Percentiles rank a stretch among this genome's conserved stretches.
phyloP scores from a whole-genome alignment of 106 monocot genomes.

The Agapanthus africanus region DNA sequence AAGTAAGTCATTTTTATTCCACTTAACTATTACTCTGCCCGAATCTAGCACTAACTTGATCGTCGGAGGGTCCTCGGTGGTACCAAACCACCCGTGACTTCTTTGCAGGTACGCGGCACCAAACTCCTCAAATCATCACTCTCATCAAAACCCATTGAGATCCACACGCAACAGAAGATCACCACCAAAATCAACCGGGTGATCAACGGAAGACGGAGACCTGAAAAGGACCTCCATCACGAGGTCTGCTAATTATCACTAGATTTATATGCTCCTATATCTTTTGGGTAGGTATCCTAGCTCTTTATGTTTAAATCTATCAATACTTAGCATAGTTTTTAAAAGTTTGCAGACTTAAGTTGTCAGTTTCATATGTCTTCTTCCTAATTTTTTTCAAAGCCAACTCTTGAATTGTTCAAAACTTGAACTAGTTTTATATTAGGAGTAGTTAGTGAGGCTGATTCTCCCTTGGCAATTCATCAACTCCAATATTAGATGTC shows the following conservation, averaged over 20 bases:
- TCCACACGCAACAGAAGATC: too few relatives aligned
- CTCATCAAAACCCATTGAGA: too few relatives aligned
- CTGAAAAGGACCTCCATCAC: too few relatives aligned
- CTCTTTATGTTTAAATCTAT: background rate
- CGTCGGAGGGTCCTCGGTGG: too few relatives aligned
- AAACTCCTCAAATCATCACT: too few relatives aligned
- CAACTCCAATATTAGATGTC: background rate
- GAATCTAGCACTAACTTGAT: too few relatives aligned
- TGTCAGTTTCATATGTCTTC: background rate
- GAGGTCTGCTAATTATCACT: background rate
- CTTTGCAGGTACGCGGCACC: too few relatives aligned
- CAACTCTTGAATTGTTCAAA: background rate
- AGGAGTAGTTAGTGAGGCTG: background rate
- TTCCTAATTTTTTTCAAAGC: background rate
- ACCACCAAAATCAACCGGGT: too few relatives aligned
- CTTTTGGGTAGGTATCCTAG: background rate
- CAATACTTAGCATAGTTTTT: background rate
- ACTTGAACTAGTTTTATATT: background rate
- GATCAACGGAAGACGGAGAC: too few relatives aligned
- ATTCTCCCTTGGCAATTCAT: background rate
- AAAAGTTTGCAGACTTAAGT: background rate
- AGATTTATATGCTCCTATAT: background rate
- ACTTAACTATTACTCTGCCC: too few relatives aligned
- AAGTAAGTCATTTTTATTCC: too few relatives aligned
- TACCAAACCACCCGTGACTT: too few relatives aligned